Percentiles rank a stretch among this genome's conserved stretches.
These are phyloP conservation scores for Fonsecaea multimorphosa DNA, from an alignment of 2,329 filamentous ascomycete genomes.

Conservation along the genomic window DNA sequence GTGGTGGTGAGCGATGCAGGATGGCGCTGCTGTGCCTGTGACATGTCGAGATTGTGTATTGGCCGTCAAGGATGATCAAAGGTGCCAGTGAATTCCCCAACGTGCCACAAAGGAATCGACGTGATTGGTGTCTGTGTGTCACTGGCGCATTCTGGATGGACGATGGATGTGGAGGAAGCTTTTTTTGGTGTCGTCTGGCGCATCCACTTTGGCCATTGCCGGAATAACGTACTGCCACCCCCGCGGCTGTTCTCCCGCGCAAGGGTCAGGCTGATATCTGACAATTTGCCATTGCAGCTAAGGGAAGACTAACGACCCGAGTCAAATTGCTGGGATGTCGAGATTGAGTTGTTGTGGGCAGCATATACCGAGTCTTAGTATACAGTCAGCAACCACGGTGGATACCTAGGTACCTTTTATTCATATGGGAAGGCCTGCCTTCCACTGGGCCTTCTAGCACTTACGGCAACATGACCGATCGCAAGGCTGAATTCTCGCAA, in stretches of 20 bases:
- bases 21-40: neutral
- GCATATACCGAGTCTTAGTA: no score
- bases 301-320: neutral
- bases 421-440: neutral
- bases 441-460: neutral
- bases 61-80: neutral
- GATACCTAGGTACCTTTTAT: no score
- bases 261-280: no score
- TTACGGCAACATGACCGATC: neutral
- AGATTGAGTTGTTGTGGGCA: neutral
- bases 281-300: neutral
- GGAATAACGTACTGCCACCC: slow-evolving; percentile 5
- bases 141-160: slow-evolving; percentile 3
- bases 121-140: slow-evolving; percentile 12
- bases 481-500: neutral
- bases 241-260: neutral
- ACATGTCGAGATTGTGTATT: no score
- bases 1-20: slow-evolving; percentile 4
- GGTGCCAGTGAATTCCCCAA: slow-evolving; percentile 13
- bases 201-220: neutral
- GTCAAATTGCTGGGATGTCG: neutral
- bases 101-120: slow-evolving; percentile 6
- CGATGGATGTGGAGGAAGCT: neutral
- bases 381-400: no score
- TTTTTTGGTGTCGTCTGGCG: neutral